Percentiles rank a stretch among this genome's conserved stretches.
Conservation (phyloP, 495 filamentous ascomycete species). For the Lophiotrema nucula region DNA sequence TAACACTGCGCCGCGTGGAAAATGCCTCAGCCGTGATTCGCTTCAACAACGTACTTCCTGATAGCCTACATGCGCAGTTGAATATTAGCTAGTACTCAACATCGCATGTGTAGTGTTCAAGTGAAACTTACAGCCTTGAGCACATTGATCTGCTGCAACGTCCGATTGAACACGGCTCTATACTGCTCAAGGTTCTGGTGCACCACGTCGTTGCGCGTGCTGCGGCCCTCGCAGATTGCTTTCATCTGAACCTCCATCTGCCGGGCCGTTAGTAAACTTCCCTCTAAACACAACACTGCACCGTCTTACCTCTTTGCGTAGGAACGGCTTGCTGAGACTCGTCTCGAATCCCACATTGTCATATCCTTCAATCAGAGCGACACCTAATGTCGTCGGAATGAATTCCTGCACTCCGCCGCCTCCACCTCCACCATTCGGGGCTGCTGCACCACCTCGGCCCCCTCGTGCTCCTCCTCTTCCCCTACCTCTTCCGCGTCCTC, state of each 20-base stretch:
- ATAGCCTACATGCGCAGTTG: constrained; percentile 34
- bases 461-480: constrained; percentile 51
- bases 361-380: constrained; percentile 90
- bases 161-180: constrained; percentile 75
- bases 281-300: not conserved
- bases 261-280: constrained; percentile 26
- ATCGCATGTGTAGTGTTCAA: not conserved
- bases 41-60: constrained; percentile 38
- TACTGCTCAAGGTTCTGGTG: constrained; percentile 81
- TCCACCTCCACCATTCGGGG: constrained; percentile 45
- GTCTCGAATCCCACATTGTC: constrained; percentile 87
- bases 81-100: constrained; percentile 24
- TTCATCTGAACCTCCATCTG: constrained; percentile 91
- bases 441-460: constrained; percentile 44
- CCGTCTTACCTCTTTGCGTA: constrained; percentile 72
- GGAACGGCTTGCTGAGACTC: constrained; percentile 91
- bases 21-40: constrained; percentile 39
- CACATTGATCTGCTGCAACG: constrained; percentile 67
- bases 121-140: constrained; percentile 64
- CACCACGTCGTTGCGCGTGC: constrained; percentile 69
- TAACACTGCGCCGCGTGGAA: constrained; percentile 19
- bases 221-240: constrained; percentile 86
- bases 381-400: constrained; percentile 83
- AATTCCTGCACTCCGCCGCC: constrained; percentile 71
- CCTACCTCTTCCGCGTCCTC: constrained; percentile 43